Evolutionary conservation across 2,329 filamentous ascomycete genomes (phyloP).

Genomic region (Arthrobotrys pseudoclavata): DNA sequence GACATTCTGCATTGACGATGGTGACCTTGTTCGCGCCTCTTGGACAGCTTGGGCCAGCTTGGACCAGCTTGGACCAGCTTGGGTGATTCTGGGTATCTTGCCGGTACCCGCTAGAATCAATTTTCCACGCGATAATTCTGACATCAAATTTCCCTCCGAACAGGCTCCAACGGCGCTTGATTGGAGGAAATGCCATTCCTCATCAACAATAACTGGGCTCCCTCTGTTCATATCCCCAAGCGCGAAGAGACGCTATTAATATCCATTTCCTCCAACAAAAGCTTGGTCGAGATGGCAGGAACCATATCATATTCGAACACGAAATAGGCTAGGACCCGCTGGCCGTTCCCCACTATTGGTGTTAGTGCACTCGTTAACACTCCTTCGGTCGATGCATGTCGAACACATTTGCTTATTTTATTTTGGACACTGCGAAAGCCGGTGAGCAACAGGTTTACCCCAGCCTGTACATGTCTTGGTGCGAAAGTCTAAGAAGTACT

Average conservation of each 20-base stretch:
- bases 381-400: background rate
- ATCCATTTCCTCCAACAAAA: conserved; percentile 25
- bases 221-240: conserved; percentile 43
- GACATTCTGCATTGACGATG: conserved; percentile 16
- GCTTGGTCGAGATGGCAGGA: conserved; percentile 8
- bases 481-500: conserved; percentile 27
- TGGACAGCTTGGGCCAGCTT: conserved; percentile 15
- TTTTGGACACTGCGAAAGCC: conserved; percentile 1
- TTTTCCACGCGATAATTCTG: conserved; percentile 19
- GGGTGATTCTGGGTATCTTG: conserved; percentile 18
- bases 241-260: conserved; percentile 56
- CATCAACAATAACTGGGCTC: background rate
- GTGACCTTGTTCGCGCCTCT: conserved; percentile 13
- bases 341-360: background rate
- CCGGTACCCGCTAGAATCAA: conserved; percentile 7
- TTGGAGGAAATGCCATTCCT: conserved; percentile 43
- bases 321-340: conserved; percentile 23
- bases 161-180: conserved; percentile 26
- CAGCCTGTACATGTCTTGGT: conserved; percentile 38
- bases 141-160: conserved; percentile 48
- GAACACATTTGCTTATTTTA: conserved; percentile 38
- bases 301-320: background rate
- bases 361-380: background rate
- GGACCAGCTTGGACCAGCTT: background rate
- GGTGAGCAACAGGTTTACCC: conserved; percentile 28